Evolutionary conservation across 75 land plant species (phyloP), one percentile per base, ranked within the genome.

Genomic region (Isoetes taiwanensis): DNA sequence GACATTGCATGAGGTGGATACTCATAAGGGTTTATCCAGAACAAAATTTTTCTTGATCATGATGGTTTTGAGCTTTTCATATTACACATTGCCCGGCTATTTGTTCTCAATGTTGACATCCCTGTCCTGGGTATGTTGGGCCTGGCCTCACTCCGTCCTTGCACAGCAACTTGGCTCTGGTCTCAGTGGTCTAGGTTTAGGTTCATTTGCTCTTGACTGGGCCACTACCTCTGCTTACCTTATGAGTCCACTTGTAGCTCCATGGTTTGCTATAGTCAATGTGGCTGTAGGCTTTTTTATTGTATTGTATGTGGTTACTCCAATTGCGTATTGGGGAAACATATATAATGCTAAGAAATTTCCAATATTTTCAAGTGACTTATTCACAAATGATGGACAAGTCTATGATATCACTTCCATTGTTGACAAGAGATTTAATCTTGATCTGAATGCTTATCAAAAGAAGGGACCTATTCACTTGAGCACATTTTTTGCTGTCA

Each of bases 161-260:
- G 75, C 80, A 37, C 79, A 85, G 43, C 86, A 82, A 57, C 38
- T 85, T 28, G 90, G 86, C 4, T 78, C 86, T 0, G 90, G 83
- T 1, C 64, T 76, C 5, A 34, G 30, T 8, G 86, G 90, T 21
- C 80, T 85, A 0, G 86, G 86, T 1, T 28, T 85, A 8, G 90
- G 75, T 5, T 59, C 77, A 0, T 10, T 85, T 19, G 79, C 72
- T 6, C 31, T 85, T 31, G 86, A 85, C 62, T 85, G 86, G 90
- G 73, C 86, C 19, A 71, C 81, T 23, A 59, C 82, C 30, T 67
- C 79, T 1, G 53, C 79, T 28, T 85, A 66, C 59, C 74, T 78
- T 0, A 77, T 76, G 1, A 81, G 75, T 63, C 84, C 84, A 5
- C 72, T 80, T 1, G 88, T 76, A 16, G 75, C 73, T 21, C 88